A percentile compares a stretch with the other conserved stretches of the same genome.
These are phyloP conservation scores for Mortierella alpina DNA, from an alignment of 192 early-diverging fungal genomes.

Conservation along the genomic window DNA sequence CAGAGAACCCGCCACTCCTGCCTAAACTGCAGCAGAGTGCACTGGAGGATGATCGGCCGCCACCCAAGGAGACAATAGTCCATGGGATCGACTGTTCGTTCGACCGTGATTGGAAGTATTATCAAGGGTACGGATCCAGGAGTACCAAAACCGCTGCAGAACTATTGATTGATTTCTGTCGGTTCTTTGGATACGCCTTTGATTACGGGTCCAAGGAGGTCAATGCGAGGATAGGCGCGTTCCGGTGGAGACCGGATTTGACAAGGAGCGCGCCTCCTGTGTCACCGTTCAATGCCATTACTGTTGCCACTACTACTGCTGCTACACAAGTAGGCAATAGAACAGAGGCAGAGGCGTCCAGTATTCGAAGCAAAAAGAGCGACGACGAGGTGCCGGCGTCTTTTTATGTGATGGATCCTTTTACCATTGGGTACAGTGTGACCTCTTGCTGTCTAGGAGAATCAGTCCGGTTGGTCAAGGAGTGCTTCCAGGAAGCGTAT, in stretches of 20 bases:
- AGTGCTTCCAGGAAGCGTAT: conserved; percentile 44
- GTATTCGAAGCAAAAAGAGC: not conserved
- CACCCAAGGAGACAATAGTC: conserved; percentile 30
- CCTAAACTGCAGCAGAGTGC: conserved; percentile 35
- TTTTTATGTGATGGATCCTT: conserved; percentile 46
- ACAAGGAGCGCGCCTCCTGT: not conserved
- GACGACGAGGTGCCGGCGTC: not conserved
- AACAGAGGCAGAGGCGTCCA: not conserved
- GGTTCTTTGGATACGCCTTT: conserved; percentile 53
- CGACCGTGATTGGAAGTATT: conserved; percentile 38
- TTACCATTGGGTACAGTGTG: conserved; percentile 26
- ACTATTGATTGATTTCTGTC: conserved; percentile 42
- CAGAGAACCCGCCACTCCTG: conserved; percentile 44
- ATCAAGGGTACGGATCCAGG: conserved; percentile 15
- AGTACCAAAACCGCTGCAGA: conserved; percentile 36
- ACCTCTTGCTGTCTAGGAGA: conserved; percentile 15
- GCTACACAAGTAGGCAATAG: not conserved
- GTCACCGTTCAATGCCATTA: not conserved
- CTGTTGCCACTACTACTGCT: not conserved
- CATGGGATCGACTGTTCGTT: conserved; percentile 50
- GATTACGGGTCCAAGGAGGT: conserved; percentile 52
- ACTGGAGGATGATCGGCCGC: conserved; percentile 1
- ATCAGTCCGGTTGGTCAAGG: conserved; percentile 24
- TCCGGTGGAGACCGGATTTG: conserved; percentile 34
- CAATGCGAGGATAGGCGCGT: conserved; percentile 36